Conservation (phyloP, 2,329 filamentous ascomycete species). For the Alternaria sp. region DNA sequence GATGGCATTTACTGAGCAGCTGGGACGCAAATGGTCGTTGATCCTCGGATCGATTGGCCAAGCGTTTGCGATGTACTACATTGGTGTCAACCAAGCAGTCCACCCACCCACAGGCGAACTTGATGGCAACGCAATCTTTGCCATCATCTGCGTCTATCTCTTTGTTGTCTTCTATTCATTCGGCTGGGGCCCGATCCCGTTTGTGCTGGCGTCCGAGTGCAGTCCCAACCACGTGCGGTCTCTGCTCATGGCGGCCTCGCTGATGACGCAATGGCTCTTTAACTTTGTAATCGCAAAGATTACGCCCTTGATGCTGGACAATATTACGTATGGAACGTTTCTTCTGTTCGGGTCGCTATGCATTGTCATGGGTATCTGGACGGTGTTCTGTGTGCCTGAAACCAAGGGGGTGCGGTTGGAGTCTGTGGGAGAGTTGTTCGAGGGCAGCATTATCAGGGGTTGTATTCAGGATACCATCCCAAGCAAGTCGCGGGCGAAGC, state of each 20-base stretch:
- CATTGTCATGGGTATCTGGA: conserved; percentile 55
- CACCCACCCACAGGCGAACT: conserved; percentile 47
- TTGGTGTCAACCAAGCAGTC: conserved; percentile 46
- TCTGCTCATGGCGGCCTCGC: conserved; percentile 54
- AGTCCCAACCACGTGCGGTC: conserved; percentile 53
- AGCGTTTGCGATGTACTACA: conserved; percentile 55
- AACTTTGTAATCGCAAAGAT: conserved; percentile 47
- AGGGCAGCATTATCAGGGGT: conserved; percentile 53
- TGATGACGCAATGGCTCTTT: conserved; percentile 58
- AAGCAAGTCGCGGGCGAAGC: conserved; percentile 47
- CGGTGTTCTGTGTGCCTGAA: conserved; percentile 55
- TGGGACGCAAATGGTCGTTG: conserved; percentile 57
- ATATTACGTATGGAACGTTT: conserved; percentile 57
- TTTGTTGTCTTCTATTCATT: conserved; percentile 59
- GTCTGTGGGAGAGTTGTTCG: conserved; percentile 54
- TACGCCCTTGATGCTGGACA: conserved; percentile 54
- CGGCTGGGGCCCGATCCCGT: conserved; percentile 58
- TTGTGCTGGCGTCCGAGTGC: conserved; percentile 55
- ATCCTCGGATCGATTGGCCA: conserved; percentile 55
- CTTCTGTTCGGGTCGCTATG: conserved; percentile 54
- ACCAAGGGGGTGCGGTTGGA: conserved; percentile 56
- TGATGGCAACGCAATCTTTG: conserved; percentile 53
- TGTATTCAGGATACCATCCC: conserved; percentile 53
- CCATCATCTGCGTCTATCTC: conserved; percentile 62
- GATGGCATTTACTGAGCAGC: conserved; percentile 57